phyloP scores from a whole-genome alignment of 1,139 yeast species.

The Hyphopichia buzzinii region DNA sequence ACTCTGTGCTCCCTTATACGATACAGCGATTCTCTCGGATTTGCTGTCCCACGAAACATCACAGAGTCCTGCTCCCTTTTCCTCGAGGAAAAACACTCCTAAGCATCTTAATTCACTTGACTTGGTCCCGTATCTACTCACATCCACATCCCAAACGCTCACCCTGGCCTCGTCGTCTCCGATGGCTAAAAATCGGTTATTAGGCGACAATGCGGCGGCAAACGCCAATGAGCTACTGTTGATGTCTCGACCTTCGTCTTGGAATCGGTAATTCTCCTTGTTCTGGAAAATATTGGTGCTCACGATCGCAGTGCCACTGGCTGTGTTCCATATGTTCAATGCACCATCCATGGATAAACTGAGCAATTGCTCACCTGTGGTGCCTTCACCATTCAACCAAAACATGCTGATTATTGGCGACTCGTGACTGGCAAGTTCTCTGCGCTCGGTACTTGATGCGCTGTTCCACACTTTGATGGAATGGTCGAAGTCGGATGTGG shows the following conservation, averaged over 20 bases:
- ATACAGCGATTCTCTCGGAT: constrained; percentile 33
- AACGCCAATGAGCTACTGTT: constrained; percentile 32
- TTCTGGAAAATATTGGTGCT: constrained; percentile 25
- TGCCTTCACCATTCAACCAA: constrained; percentile 40
- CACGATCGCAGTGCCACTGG: constrained; percentile 30
- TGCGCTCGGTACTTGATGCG: constrained; percentile 46
- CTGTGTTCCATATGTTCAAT: constrained; percentile 64
- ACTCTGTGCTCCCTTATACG: constrained; percentile 45
- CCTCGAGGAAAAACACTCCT: constrained; percentile 20
- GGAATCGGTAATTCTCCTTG: constrained; percentile 19
- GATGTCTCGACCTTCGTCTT: constrained; percentile 6
- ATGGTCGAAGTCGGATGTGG: constrained; percentile 71
- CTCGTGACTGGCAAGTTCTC: constrained; percentile 41
- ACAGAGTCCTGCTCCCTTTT: constrained; percentile 31
- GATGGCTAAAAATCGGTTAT: constrained; percentile 49
- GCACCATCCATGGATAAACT: constrained; percentile 68
- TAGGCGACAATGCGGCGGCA: constrained; percentile 51
- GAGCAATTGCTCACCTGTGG: constrained; percentile 22
- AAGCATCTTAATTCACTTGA: constrained; percentile 18
- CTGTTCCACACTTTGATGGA: constrained; percentile 73
- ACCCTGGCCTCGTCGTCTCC: constrained; percentile 65
- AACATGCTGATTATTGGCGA: constrained; percentile 54
- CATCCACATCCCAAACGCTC: constrained; percentile 48
- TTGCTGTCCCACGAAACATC: constrained; percentile 43
- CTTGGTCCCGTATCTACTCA: constrained; percentile 10